Conservation (phyloP, 2,329 filamentous ascomycete species). For the Didymella pinodella region DNA sequence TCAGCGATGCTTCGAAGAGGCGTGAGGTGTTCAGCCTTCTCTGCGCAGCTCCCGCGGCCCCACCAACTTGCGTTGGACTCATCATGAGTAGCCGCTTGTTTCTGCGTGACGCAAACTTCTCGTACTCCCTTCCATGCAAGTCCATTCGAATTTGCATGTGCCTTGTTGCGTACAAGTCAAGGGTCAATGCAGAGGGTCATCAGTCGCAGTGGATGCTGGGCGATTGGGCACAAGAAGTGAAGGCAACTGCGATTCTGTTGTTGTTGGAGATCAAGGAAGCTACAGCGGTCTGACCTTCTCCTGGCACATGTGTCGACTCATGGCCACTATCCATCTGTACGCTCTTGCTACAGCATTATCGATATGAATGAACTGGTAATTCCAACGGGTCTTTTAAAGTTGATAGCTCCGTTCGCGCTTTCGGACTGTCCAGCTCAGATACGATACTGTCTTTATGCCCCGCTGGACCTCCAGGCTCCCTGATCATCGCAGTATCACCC, state of each 20-base stretch:
- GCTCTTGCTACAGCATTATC: neutral
- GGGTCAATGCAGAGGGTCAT: neutral
- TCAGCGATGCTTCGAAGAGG: neutral
- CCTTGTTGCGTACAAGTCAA: neutral
- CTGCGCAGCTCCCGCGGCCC: neutral
- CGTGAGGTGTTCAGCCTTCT: neutral
- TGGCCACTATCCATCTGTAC: neutral
- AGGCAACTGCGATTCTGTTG: neutral
- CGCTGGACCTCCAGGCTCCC: neutral
- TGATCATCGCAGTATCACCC: neutral
- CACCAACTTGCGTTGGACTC: neutral
- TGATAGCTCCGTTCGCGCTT: neutral
- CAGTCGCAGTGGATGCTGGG: neutral
- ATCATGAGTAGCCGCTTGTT: neutral
- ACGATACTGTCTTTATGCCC: neutral
- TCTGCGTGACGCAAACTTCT: neutral
- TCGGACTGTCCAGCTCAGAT: neutral
- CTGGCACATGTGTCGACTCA: neutral
- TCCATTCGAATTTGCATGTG: neutral
- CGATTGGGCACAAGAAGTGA: neutral
- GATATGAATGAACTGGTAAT: neutral
- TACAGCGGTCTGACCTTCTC: neutral
- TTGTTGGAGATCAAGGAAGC: neutral
- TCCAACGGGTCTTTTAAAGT: neutral
- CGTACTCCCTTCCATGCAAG: neutral